These are phyloP conservation scores for Rosa lucieae DNA, from an alignment of 306 rosid species.

Conservation along the genomic window DNA sequence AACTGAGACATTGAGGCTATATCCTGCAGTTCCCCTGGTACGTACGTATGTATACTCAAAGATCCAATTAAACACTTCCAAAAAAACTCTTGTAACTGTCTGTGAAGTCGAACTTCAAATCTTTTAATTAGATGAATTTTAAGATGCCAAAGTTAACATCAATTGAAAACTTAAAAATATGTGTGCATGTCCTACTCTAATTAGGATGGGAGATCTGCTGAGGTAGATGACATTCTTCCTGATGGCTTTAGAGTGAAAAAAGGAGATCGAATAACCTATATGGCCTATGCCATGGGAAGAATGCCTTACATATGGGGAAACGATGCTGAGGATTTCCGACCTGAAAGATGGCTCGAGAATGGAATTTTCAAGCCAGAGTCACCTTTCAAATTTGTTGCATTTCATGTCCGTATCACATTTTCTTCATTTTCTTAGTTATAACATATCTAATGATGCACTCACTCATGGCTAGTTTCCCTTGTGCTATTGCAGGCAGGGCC, in stretches of 20 bases:
- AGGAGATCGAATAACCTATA: constrained; percentile 62
- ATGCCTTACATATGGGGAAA: constrained; percentile 76
- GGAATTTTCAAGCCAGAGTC: constrained; percentile 59
- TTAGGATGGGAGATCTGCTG: constrained; percentile 64
- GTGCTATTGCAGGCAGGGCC: constrained; percentile 63
- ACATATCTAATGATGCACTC: not conserved
- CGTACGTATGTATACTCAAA: constrained; percentile 13
- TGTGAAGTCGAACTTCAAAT: not conserved
- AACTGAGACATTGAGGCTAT: constrained; percentile 74
- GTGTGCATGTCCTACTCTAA: not conserved
- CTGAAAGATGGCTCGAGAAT: constrained; percentile 69
- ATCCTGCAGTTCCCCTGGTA: constrained; percentile 65
- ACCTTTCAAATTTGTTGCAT: constrained; percentile 72
- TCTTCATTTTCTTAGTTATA: not conserved
- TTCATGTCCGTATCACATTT: constrained; percentile 48
- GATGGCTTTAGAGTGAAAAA: constrained; percentile 57
- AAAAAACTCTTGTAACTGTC: not conserved
- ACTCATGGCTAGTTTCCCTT: not conserved
- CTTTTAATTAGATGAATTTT: not conserved
- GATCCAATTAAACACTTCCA: not conserved
- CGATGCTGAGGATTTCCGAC: constrained; percentile 61
- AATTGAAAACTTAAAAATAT: not conserved
- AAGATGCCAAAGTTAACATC: not conserved
- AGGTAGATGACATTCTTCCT: constrained; percentile 59
- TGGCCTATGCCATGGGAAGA: constrained; percentile 74